A percentile compares a stretch with the other conserved stretches of the same genome.
Conservation (phyloP, 2,329 filamentous ascomycete species). For the Aschersonia sp. region DNA sequence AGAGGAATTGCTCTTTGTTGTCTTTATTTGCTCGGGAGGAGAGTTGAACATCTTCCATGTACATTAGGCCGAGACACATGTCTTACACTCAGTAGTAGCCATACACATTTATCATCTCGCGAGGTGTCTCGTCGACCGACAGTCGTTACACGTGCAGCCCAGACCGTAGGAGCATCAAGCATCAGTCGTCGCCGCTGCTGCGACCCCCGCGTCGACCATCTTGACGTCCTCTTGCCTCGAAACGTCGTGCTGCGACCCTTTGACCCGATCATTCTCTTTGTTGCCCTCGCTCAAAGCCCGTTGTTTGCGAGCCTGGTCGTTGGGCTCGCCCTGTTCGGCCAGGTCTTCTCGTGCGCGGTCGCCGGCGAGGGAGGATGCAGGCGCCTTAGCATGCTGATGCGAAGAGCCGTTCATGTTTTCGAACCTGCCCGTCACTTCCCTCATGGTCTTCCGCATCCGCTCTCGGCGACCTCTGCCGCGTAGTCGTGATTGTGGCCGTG, state of each 20-base stretch:
- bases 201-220: slow-evolving; percentile 10
- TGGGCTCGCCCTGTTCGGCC: slow-evolving; percentile 7
- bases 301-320: slow-evolving; percentile 14
- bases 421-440: slow-evolving; percentile 28
- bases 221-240: slow-evolving; percentile 14
- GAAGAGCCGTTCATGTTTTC: slow-evolving; percentile 15
- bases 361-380: slow-evolving; percentile 8
- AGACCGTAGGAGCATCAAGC: too few species aligned
- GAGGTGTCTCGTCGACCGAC: too few species aligned
- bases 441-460: slow-evolving; percentile 40
- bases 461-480: slow-evolving; percentile 41
- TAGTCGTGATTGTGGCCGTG: slow-evolving; percentile 39
- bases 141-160: too few species aligned
- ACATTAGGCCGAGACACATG: too few species aligned
- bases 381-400: slow-evolving; percentile 11
- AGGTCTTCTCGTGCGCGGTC: slow-evolving; percentile 19
- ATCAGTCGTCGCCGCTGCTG: too few species aligned
- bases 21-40: too few species aligned
- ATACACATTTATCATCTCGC: too few species aligned
- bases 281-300: slow-evolving; percentile 22
- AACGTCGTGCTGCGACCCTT: slow-evolving; percentile 3
- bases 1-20: too few species aligned
- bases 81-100: too few species aligned
- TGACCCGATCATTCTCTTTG: slow-evolving; percentile 30
- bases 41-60: too few species aligned